Conservation (phyloP, 768 basidiomycete species). For the Phaffia australis region DNA sequence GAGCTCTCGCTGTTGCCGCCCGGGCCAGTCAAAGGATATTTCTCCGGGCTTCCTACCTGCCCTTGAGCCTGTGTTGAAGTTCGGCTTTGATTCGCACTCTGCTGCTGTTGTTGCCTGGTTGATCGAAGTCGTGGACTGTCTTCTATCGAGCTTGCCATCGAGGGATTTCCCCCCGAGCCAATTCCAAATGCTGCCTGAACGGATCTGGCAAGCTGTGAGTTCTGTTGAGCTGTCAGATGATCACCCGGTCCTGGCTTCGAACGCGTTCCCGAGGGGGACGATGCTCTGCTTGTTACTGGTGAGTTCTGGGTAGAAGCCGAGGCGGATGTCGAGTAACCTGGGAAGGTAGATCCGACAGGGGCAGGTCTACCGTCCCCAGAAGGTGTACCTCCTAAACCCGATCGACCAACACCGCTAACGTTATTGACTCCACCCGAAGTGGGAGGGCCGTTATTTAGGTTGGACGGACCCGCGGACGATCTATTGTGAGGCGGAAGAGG, state of each 20-base stretch:
- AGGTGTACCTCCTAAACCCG: too few relatives aligned
- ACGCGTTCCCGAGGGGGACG: slow-evolving; percentile 15
- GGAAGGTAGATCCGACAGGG: slow-evolving; percentile 19
- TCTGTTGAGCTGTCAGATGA: slow-evolving; percentile 25
- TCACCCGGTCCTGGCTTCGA: slow-evolving; percentile 30
- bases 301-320: slow-evolving; percentile 34
- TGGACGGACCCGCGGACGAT: slow-evolving; percentile 35
- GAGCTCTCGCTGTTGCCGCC: too few relatives aligned
- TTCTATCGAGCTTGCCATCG: too few relatives aligned
- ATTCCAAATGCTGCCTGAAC: slow-evolving; percentile 82
- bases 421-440: too few relatives aligned
- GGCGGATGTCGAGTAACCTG: slow-evolving; percentile 25
- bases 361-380: not conserved
- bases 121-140: too few relatives aligned
- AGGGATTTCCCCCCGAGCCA: slow-evolving; percentile 38
- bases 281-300: slow-evolving; percentile 33
- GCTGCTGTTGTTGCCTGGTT: too few relatives aligned
- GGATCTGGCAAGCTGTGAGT: slow-evolving; percentile 64
- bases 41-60: too few relatives aligned
- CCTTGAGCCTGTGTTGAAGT: too few relatives aligned
- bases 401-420: too few relatives aligned
- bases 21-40: too few relatives aligned
- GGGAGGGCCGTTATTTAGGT: slow-evolving; percentile 17
- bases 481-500: slow-evolving; percentile 34
- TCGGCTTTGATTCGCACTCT: too few relatives aligned